Evolutionary conservation across 23 red algal species (phyloP).

Genomic region (Gracilaria domingensis): DNA sequence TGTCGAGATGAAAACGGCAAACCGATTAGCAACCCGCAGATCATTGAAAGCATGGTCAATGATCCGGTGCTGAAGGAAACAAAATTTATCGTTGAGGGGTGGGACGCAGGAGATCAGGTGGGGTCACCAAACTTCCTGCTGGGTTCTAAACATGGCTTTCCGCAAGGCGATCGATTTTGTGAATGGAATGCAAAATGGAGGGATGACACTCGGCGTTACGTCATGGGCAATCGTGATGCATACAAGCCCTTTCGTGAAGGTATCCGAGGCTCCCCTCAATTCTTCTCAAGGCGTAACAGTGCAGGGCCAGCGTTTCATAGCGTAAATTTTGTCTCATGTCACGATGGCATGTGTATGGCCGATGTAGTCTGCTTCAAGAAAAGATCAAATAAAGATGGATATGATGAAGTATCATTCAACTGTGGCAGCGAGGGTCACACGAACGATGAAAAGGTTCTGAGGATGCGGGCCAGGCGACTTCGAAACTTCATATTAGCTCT

Average conservation of each 20-base stretch:
- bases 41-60: constrained; percentile 66
- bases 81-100: constrained; percentile 84
- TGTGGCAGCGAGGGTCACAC: constrained; percentile 66
- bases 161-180: constrained; percentile 63
- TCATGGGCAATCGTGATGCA: constrained; percentile 54
- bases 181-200: constrained; percentile 85
- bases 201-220: constrained; percentile 66
- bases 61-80: constrained; percentile 71
- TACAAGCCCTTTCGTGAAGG: constrained; percentile 58
- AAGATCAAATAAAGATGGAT: constrained; percentile 69
- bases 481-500: constrained; percentile 77
- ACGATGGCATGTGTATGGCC: constrained; percentile 83
- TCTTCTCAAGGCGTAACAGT: constrained; percentile 49
- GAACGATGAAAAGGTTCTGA: not conserved
- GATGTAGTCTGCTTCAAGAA: constrained; percentile 77
- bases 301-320: constrained; percentile 65
- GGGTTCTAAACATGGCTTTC: constrained; percentile 51
- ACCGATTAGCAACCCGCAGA: constrained; percentile 44
- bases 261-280: constrained; percentile 61
- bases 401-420: constrained; percentile 79
- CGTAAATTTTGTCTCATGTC: constrained; percentile 86
- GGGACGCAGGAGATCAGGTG: constrained; percentile 86
- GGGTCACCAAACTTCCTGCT: constrained; percentile 74
- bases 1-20: constrained; percentile 61
- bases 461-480: constrained; percentile 37